Conservation (phyloP, 768 basidiomycete genomes). For the Cystofilobasidium ferigula region DNA sequence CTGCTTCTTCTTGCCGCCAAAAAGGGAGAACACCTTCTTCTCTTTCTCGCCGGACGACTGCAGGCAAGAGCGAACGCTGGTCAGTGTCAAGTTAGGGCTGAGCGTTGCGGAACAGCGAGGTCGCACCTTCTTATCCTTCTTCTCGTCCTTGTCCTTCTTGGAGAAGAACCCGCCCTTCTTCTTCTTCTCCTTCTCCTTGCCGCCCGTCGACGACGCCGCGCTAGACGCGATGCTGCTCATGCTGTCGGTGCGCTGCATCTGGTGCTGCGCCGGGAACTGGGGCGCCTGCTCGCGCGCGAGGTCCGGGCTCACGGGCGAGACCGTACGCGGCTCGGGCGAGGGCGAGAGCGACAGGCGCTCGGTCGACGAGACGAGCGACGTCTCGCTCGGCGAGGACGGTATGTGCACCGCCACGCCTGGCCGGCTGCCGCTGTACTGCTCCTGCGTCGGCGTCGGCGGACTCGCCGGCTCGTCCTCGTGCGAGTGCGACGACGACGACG, state of each 20-base stretch:
- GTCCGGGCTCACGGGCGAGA: background rate
- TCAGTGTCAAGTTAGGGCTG: background rate
- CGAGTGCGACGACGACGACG: background rate
- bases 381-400: conserved; percentile 14
- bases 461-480: conserved; percentile 3
- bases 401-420: conserved; percentile 7
- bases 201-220: background rate
- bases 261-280: background rate
- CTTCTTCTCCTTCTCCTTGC: conserved; percentile 37
- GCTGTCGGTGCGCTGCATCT: conserved; percentile 18
- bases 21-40: conserved; percentile 74
- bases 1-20: conserved; percentile 79
- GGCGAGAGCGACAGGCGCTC: background rate
- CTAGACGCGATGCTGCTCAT: conserved; percentile 2
- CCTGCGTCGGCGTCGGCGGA: conserved; percentile 17
- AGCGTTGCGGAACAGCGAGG: background rate
- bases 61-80: background rate
- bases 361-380: conserved; percentile 5
- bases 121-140: conserved; percentile 44
- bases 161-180: conserved; percentile 34
- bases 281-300: background rate
- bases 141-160: conserved; percentile 27
- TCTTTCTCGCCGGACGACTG: conserved; percentile 47
- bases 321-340: background rate
- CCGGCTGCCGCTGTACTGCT: no score